Conservation (phyloP, 2,329 filamentous ascomycete genomes). For the Fusarium redolens region DNA sequence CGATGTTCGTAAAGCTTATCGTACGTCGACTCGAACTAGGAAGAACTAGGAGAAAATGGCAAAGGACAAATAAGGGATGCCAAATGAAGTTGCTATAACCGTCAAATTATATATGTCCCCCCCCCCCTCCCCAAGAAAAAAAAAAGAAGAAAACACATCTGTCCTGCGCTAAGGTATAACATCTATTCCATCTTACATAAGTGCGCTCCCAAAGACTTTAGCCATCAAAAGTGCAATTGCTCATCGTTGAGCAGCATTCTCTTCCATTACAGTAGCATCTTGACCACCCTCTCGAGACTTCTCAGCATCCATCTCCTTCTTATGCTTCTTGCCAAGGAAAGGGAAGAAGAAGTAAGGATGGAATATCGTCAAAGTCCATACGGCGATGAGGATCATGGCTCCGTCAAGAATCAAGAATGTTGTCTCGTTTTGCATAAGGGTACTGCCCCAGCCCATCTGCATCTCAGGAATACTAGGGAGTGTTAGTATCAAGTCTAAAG, state of each 20-base stretch:
- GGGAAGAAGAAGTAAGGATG: slow-evolving; percentile 36
- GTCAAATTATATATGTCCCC: background rate
- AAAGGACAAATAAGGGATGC: no score
- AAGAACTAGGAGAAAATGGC: no score
- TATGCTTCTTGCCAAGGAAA: slow-evolving; percentile 14
- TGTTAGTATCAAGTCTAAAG: background rate
- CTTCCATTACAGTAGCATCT: background rate
- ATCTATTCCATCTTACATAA: background rate
- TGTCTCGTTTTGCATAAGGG: slow-evolving; percentile 38
- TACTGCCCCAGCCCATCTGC: slow-evolving; percentile 39
- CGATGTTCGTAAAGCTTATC: no score
- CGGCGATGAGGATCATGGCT: slow-evolving; percentile 30
- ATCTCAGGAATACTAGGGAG: slow-evolving; percentile 26
- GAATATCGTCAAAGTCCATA: slow-evolving; percentile 33
- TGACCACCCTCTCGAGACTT: background rate
- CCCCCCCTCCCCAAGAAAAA: no score
- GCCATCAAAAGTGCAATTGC: background rate
- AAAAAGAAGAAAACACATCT: background rate
- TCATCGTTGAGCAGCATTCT: background rate
- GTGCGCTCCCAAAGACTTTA: no score
- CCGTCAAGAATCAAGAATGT: slow-evolving; percentile 35
- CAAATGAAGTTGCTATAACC: background rate
- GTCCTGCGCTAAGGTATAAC: background rate
- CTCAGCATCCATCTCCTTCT: background rate
- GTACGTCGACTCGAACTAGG: no score